These are phyloP conservation scores for Wickerhamiella pararugosa DNA, from an alignment of 1,139 yeast genomes.

Conservation along the genomic window DNA sequence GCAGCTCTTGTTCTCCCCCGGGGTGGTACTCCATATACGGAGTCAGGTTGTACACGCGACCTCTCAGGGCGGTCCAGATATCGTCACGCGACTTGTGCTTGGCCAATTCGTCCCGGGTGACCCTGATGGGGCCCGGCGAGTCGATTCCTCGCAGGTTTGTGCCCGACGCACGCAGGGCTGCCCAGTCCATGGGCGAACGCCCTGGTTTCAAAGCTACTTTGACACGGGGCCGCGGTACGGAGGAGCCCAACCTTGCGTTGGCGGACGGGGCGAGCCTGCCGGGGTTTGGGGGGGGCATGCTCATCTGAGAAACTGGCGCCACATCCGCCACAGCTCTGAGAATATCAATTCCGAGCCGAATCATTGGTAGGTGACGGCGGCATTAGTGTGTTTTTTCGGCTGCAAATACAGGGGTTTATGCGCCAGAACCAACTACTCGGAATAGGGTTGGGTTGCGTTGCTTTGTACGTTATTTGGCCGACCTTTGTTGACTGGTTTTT, in stretches of 20 bases:
- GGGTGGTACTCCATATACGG: slow-evolving; percentile 80
- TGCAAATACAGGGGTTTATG: too few species aligned
- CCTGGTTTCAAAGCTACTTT: slow-evolving; percentile 64
- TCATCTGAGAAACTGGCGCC: too few species aligned
- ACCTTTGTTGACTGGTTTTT: slow-evolving; percentile 2
- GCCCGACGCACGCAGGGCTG: slow-evolving; percentile 36
- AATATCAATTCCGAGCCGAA: too few species aligned
- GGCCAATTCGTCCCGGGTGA: slow-evolving; percentile 44
- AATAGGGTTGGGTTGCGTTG: neutral
- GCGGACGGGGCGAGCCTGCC: too few species aligned
- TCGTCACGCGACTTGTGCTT: slow-evolving; percentile 46
- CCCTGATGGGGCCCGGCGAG: slow-evolving; percentile 31
- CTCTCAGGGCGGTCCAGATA: slow-evolving; percentile 75
- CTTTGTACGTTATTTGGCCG: slow-evolving; percentile 7
- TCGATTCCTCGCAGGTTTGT: slow-evolving; percentile 25
- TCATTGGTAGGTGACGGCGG: too few species aligned
- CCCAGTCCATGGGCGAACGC: slow-evolving; percentile 84
- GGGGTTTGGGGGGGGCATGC: too few species aligned
- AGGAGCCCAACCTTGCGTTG: too few species aligned
- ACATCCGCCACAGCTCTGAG: too few species aligned
- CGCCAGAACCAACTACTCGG: neutral
- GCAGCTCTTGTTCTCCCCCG: slow-evolving; percentile 70
- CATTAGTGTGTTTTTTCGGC: too few species aligned
- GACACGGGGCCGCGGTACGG: neutral
- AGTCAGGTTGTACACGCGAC: slow-evolving; percentile 73